These are phyloP conservation scores for Orbilia javanica DNA, from an alignment of 2,329 filamentous ascomycete species.

Conservation along the genomic window DNA sequence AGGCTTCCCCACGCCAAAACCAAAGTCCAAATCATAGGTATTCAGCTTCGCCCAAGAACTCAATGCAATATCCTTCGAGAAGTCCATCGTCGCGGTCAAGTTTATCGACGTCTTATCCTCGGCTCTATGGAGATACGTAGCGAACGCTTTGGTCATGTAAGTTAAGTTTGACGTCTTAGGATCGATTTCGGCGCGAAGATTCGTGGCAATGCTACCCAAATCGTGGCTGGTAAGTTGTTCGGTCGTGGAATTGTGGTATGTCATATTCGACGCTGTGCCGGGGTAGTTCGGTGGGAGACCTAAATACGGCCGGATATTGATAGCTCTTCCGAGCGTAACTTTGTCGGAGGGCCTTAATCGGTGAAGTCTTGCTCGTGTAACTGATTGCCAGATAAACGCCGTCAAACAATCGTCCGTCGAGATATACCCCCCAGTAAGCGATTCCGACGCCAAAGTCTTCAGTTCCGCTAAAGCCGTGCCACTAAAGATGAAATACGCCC, in stretches of 20 bases:
- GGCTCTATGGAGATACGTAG: constrained; percentile 65
- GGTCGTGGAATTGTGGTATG: constrained; percentile 64
- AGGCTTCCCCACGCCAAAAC: constrained; percentile 67
- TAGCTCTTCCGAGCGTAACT: constrained; percentile 67
- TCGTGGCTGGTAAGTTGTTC: constrained; percentile 62
- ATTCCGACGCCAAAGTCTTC: constrained; percentile 65
- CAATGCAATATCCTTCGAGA: constrained; percentile 68
- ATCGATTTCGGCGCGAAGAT: constrained; percentile 66
- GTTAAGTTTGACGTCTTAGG: constrained; percentile 64
- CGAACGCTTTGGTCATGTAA: constrained; percentile 65
- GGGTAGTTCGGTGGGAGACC: constrained; percentile 67
- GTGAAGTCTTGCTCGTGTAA: constrained; percentile 66
- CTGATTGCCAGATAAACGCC: constrained; percentile 69
- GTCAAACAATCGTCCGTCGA: constrained; percentile 71
- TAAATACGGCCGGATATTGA: constrained; percentile 68
- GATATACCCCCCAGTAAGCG: constrained; percentile 64
- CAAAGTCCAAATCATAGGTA: constrained; percentile 68
- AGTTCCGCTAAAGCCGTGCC: constrained; percentile 64
- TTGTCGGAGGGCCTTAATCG: constrained; percentile 62
- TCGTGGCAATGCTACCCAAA: constrained; percentile 65
- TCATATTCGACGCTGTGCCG: constrained; percentile 69
- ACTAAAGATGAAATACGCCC: constrained; percentile 68
- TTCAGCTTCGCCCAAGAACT: constrained; percentile 71
- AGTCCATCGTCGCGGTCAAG: constrained; percentile 64
- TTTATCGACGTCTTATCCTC: constrained; percentile 65